A percentile compares a stretch with the other conserved stretches of the same genome.
Evolutionary conservation across 345 rosid genomes (phyloP).

Genomic region (Abelmoschus esculentus): DNA sequence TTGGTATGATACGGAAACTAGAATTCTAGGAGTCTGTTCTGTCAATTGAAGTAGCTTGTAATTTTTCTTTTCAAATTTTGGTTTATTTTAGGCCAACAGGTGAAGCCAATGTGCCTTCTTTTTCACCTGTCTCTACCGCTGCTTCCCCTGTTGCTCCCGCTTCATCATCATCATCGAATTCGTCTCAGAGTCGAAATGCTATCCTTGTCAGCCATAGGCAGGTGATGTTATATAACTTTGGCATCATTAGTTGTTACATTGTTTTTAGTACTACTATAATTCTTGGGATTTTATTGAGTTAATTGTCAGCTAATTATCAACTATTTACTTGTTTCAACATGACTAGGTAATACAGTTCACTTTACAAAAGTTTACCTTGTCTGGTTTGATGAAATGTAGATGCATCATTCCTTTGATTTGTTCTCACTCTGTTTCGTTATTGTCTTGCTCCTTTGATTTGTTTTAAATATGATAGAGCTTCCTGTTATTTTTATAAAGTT

Average conservation of each 20-base stretch:
- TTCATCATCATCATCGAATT: constrained; percentile 18
- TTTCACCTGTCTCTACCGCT: constrained; percentile 23
- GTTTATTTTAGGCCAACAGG: constrained; percentile 25
- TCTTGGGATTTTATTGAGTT: background rate
- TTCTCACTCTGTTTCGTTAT: background rate
- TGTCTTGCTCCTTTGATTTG: background rate
- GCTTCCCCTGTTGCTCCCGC: constrained; percentile 15
- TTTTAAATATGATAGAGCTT: background rate
- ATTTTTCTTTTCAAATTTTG: constrained; percentile 1
- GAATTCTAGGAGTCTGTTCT: background rate
- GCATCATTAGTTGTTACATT: background rate
- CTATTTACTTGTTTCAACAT: background rate
- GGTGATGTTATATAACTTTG: constrained; percentile 30
- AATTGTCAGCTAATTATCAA: background rate
- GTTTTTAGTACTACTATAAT: background rate
- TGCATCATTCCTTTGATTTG: background rate
- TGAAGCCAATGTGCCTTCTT: constrained; percentile 34
- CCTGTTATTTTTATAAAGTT: background rate
- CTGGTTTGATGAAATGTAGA: background rate
- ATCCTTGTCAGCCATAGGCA: constrained; percentile 88
- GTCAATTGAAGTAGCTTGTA: background rate
- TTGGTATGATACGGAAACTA: background rate
- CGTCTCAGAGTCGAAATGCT: constrained; percentile 58
- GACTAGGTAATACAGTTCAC: background rate
- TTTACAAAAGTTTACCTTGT: background rate